Base-by-base conservation (phyloP, 441 rosid species). In the Sinapis alba region DNA sequence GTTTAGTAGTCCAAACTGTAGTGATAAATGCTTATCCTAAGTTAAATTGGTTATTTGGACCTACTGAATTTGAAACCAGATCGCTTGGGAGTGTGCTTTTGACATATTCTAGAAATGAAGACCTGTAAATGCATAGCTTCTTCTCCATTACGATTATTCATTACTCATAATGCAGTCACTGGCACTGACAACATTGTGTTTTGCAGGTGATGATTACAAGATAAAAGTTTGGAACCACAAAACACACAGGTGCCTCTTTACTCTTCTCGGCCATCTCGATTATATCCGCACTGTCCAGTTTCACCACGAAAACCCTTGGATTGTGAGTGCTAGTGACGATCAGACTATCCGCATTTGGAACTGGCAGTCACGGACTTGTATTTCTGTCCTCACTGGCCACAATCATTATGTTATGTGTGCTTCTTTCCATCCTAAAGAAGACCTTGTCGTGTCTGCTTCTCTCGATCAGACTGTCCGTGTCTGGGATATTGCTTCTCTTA, bases 341-440 rank as follows among this genome's bases (percentile, higher is more conserved):
- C 97, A 92, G 77, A 92, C 97, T 58, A 92, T 92, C 43, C 90
- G 97, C 69, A 87, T 92, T 65, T 92, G 97, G 97, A 92, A 92
- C 73, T 92, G 97, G 97, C 97, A 92, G 72, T 90, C 97, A 36
- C 87, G 96, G 26, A 92, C 90, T 51, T 90, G 97, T 73, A 87
- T 92, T 26, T 88, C 96, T 26, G 97, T 92, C 26, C 81, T 92
- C 72, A 92, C 96, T 0, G 97, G 97, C 63, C 97, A 91, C 83
- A 91, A 88, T 75, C 97, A 91, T 78, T 91, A 92, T 82, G 97
- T 92, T 43, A 92, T 92, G 97, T 90, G 97, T 77, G 97, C 97
- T 60, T 85, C 88, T 57, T 92, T 92, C 79, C 97, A 92, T 80
- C 96, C 90, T 24, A 92, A 90, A 79, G 97, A 92, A 63, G 97